A percentile compares a stretch with the other conserved stretches of the same genome.
These are phyloP conservation scores for Saturnispora ahearnii DNA, from an alignment of 805 yeast species.

Conservation along the genomic window DNA sequence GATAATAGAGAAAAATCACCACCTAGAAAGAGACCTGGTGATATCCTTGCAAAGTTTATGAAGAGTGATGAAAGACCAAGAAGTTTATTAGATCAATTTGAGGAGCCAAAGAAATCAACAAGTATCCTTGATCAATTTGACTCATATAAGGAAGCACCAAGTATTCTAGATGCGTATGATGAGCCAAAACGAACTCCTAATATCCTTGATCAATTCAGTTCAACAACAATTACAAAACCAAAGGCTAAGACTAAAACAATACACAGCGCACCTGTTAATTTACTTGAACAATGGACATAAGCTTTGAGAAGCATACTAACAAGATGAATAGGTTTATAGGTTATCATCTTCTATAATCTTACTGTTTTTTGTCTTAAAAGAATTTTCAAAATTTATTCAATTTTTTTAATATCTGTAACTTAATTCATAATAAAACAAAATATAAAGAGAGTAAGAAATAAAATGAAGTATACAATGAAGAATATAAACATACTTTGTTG, in stretches of 20 bases:
- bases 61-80: background rate
- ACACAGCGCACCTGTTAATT: background rate
- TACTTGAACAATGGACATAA: conserved; percentile 8
- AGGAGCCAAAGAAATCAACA: background rate
- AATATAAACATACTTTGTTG: background rate
- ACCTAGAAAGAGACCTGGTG: conserved; percentile 10
- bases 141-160: background rate
- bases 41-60: conserved; percentile 14
- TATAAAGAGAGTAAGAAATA: background rate
- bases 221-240: background rate
- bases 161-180: background rate
- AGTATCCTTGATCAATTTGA: background rate
- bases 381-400: background rate
- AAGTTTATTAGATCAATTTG: conserved; percentile 3
- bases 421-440: background rate
- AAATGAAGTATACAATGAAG: background rate
- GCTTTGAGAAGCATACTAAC: background rate
- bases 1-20: background rate
- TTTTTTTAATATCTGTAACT: background rate
- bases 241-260: background rate
- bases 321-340: background rate
- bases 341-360: background rate
- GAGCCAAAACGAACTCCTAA: background rate
- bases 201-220: background rate
- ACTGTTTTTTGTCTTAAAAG: background rate